Base-by-base conservation (phyloP, 768 basidiomycete species). In the Phylloporus arenicola region DNA sequence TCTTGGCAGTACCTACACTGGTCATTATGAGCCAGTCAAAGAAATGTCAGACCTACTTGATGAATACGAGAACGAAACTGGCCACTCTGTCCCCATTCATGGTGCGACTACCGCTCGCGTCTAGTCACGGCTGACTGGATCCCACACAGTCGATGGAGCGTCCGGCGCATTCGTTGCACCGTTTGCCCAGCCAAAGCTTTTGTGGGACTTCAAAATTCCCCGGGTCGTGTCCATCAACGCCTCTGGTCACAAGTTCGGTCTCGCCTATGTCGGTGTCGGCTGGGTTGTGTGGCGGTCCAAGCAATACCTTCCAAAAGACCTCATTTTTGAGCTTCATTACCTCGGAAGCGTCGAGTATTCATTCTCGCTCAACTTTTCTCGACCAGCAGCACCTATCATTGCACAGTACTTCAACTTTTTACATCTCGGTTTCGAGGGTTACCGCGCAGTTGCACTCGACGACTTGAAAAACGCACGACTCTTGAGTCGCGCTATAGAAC, bases 21-120 rank as follows among this genome's bases (percentile, higher is more conserved):
- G 76, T n/a, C 73, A 73, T 57, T 81, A 75, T 59, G 93, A 95
- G 59, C 82, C 86, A 12, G 92, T 96, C 29, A 79, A 88, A 64
- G 88, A 85, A 64, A 88, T 96, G 82, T 74, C 86, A 1, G 82
- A 84, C 37, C 75, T 88, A 10, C 72, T 92, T 65, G 75, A 76
- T 70, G 75, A 69, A 51, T 83, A 80, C 59, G 75, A 84, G 64
- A 63, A 43, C 17, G 58, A 67, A 53, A 77, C 73, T 0, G 76
- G 75, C n/a, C 63, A 51, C 53, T 65, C 64, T 43, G 70, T 76
- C 29, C 74, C 78, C 19, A 74, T 78, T 53, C 75, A 75, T 52
- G 57, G 59, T 66, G 43, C 22, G 52, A 48, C 34, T 33, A 25
- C 27, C 38, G 9, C 10, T 75, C 68, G 59, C 12, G 65, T 19